Evolutionary conservation across 2,329 filamentous ascomycete genomes (phyloP).

Genomic region (Plectosphaerella sp.): DNA sequence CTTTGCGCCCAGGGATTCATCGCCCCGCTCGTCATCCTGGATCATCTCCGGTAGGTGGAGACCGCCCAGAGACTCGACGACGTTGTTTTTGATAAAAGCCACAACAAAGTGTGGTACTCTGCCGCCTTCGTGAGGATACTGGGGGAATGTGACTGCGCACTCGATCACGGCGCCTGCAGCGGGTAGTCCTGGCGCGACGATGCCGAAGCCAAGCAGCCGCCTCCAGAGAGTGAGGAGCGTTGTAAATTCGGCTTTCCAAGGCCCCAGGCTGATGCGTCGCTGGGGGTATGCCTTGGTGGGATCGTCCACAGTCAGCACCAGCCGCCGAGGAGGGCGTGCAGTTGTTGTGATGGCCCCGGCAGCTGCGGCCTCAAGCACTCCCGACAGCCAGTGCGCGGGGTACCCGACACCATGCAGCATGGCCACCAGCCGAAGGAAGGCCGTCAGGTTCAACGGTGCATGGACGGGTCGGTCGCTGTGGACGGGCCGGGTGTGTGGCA

Average conservation of each 20-base stretch:
- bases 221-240: conserved; percentile 15
- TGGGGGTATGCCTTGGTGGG: conserved; percentile 4
- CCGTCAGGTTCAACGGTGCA: conserved; percentile 18
- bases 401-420: conserved; percentile 17
- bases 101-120: not conserved
- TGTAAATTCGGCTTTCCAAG: conserved; percentile 15
- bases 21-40: conserved; percentile 1
- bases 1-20: not conserved
- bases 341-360: conserved; percentile 13
- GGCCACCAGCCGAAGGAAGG: conserved; percentile 13
- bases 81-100: not conserved
- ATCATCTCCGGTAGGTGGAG: not conserved
- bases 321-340: conserved; percentile 13
- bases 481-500: conserved; percentile 14
- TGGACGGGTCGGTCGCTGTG: conserved; percentile 11
- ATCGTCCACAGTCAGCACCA: conserved; percentile 4
- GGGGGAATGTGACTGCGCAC: not conserved
- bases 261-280: conserved; percentile 5
- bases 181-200: not conserved
- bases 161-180: not conserved
- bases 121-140: not conserved
- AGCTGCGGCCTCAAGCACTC: conserved; percentile 11
- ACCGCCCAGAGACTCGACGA: not conserved
- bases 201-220: conserved; percentile 11
- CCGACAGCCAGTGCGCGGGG: conserved; percentile 20